These are phyloP conservation scores for Pulveroboletus sp. DNA, from an alignment of 1,284 basidiomycete species.

Conservation along the genomic window DNA sequence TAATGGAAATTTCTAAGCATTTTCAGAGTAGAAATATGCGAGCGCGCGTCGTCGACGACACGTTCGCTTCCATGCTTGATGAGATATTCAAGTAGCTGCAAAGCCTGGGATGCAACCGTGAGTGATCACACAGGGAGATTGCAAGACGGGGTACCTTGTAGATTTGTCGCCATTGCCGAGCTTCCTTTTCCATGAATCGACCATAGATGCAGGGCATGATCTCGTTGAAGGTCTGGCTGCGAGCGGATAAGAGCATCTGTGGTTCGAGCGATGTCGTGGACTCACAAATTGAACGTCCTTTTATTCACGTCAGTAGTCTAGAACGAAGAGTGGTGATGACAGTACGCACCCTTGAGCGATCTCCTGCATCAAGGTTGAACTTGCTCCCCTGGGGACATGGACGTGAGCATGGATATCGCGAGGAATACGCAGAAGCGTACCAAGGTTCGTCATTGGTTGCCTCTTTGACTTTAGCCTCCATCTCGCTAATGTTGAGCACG, in stretches of 20 bases:
- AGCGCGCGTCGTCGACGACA: slow-evolving; percentile 95
- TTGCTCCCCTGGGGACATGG: slow-evolving; percentile 80
- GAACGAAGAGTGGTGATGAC: neutral
- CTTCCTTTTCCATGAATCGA: slow-evolving; percentile 97
- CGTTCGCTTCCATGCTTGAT: slow-evolving; percentile 98
- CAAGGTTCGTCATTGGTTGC: slow-evolving; percentile 99
- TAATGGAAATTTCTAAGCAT: slow-evolving; percentile 99
- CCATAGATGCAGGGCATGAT: slow-evolving; percentile 98
- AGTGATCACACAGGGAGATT: neutral
- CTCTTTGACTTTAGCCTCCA: slow-evolving; percentile 96
- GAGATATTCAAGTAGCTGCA: slow-evolving; percentile 93
- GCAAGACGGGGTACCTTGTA: slow-evolving; percentile 73
- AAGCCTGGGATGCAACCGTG: slow-evolving; percentile 53
- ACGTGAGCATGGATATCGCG: neutral
- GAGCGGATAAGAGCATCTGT: slow-evolving; percentile 14
- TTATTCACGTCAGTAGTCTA: slow-evolving; percentile 9
- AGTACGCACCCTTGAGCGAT: slow-evolving; percentile 87
- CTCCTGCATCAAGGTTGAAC: slow-evolving; percentile 97
- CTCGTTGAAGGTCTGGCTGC: slow-evolving; percentile 97
- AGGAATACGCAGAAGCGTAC: slow-evolving; percentile 47
- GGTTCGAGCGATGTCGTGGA: slow-evolving; percentile 12
- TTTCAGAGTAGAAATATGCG: slow-evolving; percentile 94
- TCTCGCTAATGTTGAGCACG: slow-evolving; percentile 94
- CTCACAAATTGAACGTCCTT: slow-evolving; percentile 92
- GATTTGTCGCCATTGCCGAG: slow-evolving; percentile 97